Base-by-base conservation (phyloP, 2,329 filamentous ascomycete genomes). In the Colletotrichum somersetense region DNA sequence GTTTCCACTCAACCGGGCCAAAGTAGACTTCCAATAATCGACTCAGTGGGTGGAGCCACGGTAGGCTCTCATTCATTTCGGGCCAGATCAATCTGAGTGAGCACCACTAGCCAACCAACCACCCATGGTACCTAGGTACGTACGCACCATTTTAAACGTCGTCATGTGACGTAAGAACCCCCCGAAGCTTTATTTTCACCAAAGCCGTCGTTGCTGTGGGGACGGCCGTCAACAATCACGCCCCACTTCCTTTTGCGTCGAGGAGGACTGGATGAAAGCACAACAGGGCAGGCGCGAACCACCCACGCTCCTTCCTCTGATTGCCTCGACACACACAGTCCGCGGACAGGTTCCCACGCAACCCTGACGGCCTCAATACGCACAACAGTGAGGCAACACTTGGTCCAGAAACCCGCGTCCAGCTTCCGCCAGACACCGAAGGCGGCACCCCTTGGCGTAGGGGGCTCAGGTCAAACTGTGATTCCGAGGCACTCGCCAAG, bases 381-480 rank as follows among this genome's bases (percentile, higher is more conserved):
- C 33, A 2, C 33, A 11, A 3, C 3, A 5, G 33, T 2, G 53
- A 23, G 53, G 6, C 33, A 11, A 7, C 14, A 35, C 30, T 38
- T 57, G 33, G n/a, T 12, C 33, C 2, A 57, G 7, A 57, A 57
- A 5, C 8, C 33, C 14, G 3, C 53, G 4, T 5, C 18, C 3
- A 23, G 5, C 11, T 40, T 23, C 23, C 53, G 33, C 53, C 33
- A 40, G 38, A 57, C 33, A 38, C 53, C 40, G 53, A 57, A 57
- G 53, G 33, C 53, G 35, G 5, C 20, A 30, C 53, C 53, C 33
- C 33, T 57, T 7, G 53, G 53, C 53, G 20, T 56, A 57, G 53
- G 53, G 53, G 53, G 53, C 23, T 57, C 33, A 16, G 53, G 53
- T 57, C 33, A 57, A 57, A 57, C 33, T 57, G 53, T 57, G 33